Conservation (phyloP, 345 rosid species). For the Eucalyptus erythrocorys region DNA sequence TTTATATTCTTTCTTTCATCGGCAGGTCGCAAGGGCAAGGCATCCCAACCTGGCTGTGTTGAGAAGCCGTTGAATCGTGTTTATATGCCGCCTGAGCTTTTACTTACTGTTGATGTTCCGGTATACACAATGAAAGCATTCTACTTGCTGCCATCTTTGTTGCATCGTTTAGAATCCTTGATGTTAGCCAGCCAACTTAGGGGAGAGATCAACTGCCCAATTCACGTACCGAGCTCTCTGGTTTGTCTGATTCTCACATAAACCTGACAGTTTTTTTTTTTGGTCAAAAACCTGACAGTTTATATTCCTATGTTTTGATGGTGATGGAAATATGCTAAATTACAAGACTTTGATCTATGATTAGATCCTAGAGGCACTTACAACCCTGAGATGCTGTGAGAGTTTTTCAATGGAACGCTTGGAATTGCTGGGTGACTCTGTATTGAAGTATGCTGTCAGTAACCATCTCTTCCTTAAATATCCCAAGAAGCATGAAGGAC, state of each 20-base stretch:
- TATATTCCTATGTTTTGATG: not conserved
- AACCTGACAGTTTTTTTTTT: not conserved
- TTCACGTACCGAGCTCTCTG: slow-evolving; percentile 42
- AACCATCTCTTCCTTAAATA: slow-evolving; percentile 60
- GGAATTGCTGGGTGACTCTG: slow-evolving; percentile 96
- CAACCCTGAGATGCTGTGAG: slow-evolving; percentile 63
- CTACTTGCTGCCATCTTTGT: slow-evolving; percentile 76
- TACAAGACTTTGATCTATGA: not conserved
- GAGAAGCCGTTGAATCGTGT: slow-evolving; percentile 36
- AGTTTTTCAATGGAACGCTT: slow-evolving; percentile 88
- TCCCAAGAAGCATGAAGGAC: slow-evolving; percentile 63
- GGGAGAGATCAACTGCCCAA: slow-evolving; percentile 46
- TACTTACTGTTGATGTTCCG: slow-evolving; percentile 39
- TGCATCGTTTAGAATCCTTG: slow-evolving; percentile 73
- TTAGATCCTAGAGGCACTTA: slow-evolving; percentile 77
- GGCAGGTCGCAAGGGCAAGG: slow-evolving; percentile 2
- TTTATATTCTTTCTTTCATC: not conserved
- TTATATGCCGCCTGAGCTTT: slow-evolving; percentile 84
- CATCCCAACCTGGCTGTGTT: slow-evolving; percentile 9
- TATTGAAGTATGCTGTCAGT: slow-evolving; percentile 71
- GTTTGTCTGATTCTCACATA: slow-evolving; percentile 21
- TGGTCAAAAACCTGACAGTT: not conserved
- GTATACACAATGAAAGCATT: slow-evolving; percentile 32
- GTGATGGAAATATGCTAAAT: not conserved
- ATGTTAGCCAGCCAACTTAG: slow-evolving; percentile 92